phyloP scores from a whole-genome alignment of 305 asterid genomes.

The Fraxinus baroniana region DNA sequence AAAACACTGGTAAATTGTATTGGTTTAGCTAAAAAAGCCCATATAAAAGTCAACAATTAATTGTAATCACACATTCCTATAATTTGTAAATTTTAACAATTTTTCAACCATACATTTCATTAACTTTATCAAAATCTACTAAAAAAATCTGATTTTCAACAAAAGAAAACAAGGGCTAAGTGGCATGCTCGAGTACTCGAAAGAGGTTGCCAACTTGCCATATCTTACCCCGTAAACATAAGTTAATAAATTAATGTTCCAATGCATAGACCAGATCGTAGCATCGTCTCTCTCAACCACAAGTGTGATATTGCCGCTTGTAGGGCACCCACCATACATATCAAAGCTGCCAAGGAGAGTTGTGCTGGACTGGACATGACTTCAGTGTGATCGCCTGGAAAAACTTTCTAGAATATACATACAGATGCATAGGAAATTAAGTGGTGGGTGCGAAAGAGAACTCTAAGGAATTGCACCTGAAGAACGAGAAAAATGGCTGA shows the following conservation, averaged over 20 bases:
- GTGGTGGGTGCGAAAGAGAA: not conserved
- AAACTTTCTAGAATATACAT: not conserved
- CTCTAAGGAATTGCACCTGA: slow-evolving; percentile 35
- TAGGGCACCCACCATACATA: slow-evolving; percentile 49
- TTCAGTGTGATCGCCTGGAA: slow-evolving; percentile 44
- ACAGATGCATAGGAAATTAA: not conserved
- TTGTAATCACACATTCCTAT: too few species aligned
- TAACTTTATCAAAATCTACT: too few species aligned
- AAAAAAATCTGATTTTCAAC: not conserved
- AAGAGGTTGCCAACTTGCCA: not conserved
- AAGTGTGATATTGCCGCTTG: slow-evolving; percentile 44
- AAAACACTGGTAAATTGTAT: too few species aligned
- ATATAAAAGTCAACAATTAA: not conserved
- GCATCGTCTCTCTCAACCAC: slow-evolving; percentile 39
- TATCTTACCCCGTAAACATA: slow-evolving; percentile 47
- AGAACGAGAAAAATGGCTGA: slow-evolving; percentile 53
- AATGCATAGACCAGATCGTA: slow-evolving; percentile 46
- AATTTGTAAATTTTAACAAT: too few species aligned
- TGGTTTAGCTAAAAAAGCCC: not conserved
- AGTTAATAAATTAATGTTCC: slow-evolving; percentile 44
- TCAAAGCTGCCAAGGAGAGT: slow-evolving; percentile 45
- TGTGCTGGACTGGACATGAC: slow-evolving; percentile 59
- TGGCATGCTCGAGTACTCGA: not conserved
- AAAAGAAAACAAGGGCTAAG: not conserved
- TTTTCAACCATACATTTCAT: too few species aligned